phyloP scores from a whole-genome alignment of 768 basidiomycete species.

The Lentinula sp. region DNA sequence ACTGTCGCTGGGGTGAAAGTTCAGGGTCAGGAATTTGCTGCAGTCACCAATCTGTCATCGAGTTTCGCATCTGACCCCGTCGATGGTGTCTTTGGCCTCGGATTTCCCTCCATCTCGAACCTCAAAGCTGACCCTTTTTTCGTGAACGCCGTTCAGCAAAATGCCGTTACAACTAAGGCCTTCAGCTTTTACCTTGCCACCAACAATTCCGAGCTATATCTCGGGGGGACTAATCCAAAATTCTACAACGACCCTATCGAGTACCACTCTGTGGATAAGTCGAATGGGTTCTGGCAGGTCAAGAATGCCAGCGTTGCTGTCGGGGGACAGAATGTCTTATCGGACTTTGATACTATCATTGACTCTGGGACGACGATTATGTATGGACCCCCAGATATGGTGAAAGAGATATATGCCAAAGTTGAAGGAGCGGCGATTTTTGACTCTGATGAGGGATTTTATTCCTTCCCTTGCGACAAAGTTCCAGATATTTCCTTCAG shows the following conservation, averaged over 20 bases:
- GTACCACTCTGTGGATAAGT: conserved; percentile 20
- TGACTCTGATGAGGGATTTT: conserved; percentile 13
- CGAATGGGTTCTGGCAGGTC: conserved; percentile 21
- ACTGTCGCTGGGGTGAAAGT: conserved; percentile 12
- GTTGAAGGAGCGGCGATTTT: conserved; percentile 18
- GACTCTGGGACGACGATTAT: conserved; percentile 33
- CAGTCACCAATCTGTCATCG: conserved; percentile 25
- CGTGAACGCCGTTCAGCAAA: conserved; percentile 30
- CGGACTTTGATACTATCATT: conserved; percentile 20
- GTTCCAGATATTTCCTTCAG: conserved; percentile 24
- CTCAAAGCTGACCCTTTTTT: conserved; percentile 28
- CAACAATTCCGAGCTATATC: conserved; percentile 39
- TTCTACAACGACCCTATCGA: conserved; percentile 37
- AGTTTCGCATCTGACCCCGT: conserved; percentile 16
- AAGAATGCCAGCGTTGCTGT: conserved; percentile 12
- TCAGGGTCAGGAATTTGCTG: conserved; percentile 22
- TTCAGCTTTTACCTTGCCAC: conserved; percentile 41
- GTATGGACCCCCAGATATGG: conserved; percentile 20
- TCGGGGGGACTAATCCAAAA: conserved; percentile 42
- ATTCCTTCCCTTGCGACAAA: conserved; percentile 26
- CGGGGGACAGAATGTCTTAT: conserved; percentile 6
- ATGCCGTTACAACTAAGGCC: conserved; percentile 21
- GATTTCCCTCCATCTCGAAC: conserved; percentile 27
- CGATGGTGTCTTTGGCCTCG: conserved; percentile 25
- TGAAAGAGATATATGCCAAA: conserved; percentile 17